Base-by-base conservation (phyloP, 345 rosid species). In the Eucalyptus grandis region DNA sequence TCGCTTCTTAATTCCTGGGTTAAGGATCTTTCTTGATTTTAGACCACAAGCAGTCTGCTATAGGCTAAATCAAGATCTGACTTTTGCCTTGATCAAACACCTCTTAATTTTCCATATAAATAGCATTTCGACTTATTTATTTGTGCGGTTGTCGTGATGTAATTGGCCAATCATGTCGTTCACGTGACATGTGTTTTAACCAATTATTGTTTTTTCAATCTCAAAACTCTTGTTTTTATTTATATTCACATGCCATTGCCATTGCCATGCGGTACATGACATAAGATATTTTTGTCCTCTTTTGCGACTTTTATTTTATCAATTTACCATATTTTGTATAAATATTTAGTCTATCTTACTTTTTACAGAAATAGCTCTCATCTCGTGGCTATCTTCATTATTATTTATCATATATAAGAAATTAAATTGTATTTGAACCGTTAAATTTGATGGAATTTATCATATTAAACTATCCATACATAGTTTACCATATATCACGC, bases 111-210 rank as follows among this genome's bases (percentile, higher is more conserved):
- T 53, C 56, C 24, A 7, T 53, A 17, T 10, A 69, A 34, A 69
- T 10, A 8, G 22, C 22, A 3, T 31, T 67, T 5, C 12, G 7
- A 69, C 2, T 4, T 8, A 15, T 6, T n/a, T 15, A 4, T 34
- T 69, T 9, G 13, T 5, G 22, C 2, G 0, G 1, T 37, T 4
- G 15, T 11, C 2, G 0, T 1, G 3, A 4, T 40, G 5, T 37
- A 6, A 19, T 24, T 19, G 1, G 3, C 6, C 1, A 10, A 37
- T 37, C 1, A 6, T 11, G 3, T 1, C 2, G 1, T 11, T 77
- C 47, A 6, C 5, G 9, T 11, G 27, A 77, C 8, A 22, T 37
- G 0, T 2, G 1, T 22, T 7, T 77, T 24, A 3, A 60, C 27
- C 3, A 9, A 37, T 37, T 34, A 12, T 5, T 19, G 0, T 19